Evolutionary conservation across 2,329 filamentous ascomycete species (phyloP), one percentile per base, ranked within the genome.

Genomic region (Aspergillus costaricaensis): DNA sequence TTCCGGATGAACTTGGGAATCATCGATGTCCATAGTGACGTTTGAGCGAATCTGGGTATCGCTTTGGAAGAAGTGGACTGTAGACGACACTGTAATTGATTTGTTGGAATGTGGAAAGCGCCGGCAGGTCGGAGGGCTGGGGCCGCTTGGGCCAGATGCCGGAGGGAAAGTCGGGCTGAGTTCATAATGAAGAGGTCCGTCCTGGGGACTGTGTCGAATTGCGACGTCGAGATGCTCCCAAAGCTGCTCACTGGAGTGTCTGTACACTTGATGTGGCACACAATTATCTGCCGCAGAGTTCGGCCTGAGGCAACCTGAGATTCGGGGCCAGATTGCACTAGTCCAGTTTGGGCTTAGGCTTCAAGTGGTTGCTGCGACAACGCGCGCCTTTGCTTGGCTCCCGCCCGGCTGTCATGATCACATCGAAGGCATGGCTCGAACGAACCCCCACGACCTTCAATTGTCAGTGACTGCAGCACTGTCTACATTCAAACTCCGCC

Each of bases 1-100:
- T 67, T 81, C 66, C 72, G 79, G 72, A 76, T 61, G 43, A 77
- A 76, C 53, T 89, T 91, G 2, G 90, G 90, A 52, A 92, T 77
- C 62, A 92, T 77, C 9, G 83, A 85, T 67, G 82, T 85, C 90
- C 90, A 92, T 74, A 92, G 87, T 9, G 85, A 85, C 5, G 81
- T 64, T 65, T 87, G 82, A 23, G 79, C 76, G 56, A 88, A 77
- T 44, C 80, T 82, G n/a, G 82, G 84, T 9, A 82, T 51, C 10
- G 65, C 57, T 25, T 67, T 61, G 55, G 62, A 41, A 19, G 57
- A 23, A 14, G 39, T 44, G 36, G 70, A 69, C 48, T 67, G 63
- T 43, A 65, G 64, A 55, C 68, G 69, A 55, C 47, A 60, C 47
- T 67, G 68, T 54, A 60, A 39, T 12, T 57, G 47, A 12, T 83